Base-by-base conservation (phyloP, 2,329 filamentous ascomycete species). In the Fusarium solani-melongenae region DNA sequence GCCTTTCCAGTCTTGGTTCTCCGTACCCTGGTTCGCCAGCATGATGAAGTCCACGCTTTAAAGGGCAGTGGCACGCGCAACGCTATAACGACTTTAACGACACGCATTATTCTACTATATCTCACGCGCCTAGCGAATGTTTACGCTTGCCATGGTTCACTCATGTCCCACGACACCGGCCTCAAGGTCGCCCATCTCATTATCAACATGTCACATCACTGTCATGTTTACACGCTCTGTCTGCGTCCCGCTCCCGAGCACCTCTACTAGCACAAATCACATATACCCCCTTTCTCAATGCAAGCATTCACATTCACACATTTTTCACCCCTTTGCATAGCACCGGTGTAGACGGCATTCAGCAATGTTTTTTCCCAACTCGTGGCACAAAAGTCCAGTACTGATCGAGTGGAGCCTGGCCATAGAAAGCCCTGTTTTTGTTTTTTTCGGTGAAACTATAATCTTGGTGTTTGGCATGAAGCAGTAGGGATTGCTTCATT, bases 1-100 rank as follows among this genome's bases (percentile, higher is more conserved):
- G 79, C 57, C 70, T 77, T 57, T 73, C 74, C 14, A 79, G 76
- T 38, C 70, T 79, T 49, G 76, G 78, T 63, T 76, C 79, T 6
- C 74, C 79, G 15, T 74, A 76, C 38, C 60, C 76, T 20, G 72
- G 76, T 49, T 77, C 76, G 20, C 77, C 79, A 15, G 56, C 74
- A 34, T 74, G 72, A 75, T 71, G 60, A 70, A 39, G 34, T n/a
- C 15, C 56, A 39, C 24, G 46, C 20, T 44, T 59, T 49, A 55
- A 51, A 38, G 56, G 65, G 61, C 38, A 67, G 38, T 58, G 73
- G 62, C 63, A 69, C 56, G 66, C 69, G 46, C 60, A 74, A 71
- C 62, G 66, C 63, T 36, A 68, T 44, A 33, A 75, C 68, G 74
- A 77, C 64, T 73, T 64, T 66, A 46, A 77, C 57, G 76, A 77